Base-by-base conservation (phyloP, 2,329 filamentous ascomycete species). In the Blastomyces gilchristii region DNA sequence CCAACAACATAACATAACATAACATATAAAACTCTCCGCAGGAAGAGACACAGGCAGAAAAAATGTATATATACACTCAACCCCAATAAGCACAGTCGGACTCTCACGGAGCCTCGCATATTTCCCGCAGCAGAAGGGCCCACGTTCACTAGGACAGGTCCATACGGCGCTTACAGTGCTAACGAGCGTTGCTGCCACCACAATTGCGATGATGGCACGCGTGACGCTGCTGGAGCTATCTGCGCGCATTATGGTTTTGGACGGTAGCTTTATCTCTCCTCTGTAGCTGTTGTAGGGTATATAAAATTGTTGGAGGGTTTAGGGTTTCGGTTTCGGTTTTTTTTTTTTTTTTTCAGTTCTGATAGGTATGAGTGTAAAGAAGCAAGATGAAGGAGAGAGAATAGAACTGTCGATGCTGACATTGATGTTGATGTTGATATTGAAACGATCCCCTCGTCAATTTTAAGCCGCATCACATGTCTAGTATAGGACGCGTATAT, bases 131-230 rank as follows among this genome's bases (percentile, higher is more conserved):
- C 64, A 67, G 41, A 62, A 61, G 11, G 65, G 62, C 54, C 65
- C 64, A 22, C 65, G 63, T 14, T 63, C 65, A 49, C 65, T 67
- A 12, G 65, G 65, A 57, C 65, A 67, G 3, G 65, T 67, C 65
- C 65, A 67, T 5, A 67, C 65, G 7, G 57, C 65, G 41, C 52
- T 28, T n/a, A 56, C 59, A 54, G 6, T 59, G 54, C 49, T 22
- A 11, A 58, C 25, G 37, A 63, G n/a, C 12, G 47, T 41, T 34
- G 59, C 8, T 8, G 53, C 45, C n/a, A 34, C 18, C 28, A 58
- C 37, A 31, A 52, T 2, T 52, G 37, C n/a, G 4, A 58, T 41
- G 31, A 61, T 6, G 52, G 56, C 50, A 8, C 31, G 7, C 28
- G 43, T 14, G 34, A 58, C 16, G 22, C 37, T 63, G 58, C 25